phyloP scores from a whole-genome alignment of 352 stramenopile species.

The Phytophthora parvispora region DNA sequence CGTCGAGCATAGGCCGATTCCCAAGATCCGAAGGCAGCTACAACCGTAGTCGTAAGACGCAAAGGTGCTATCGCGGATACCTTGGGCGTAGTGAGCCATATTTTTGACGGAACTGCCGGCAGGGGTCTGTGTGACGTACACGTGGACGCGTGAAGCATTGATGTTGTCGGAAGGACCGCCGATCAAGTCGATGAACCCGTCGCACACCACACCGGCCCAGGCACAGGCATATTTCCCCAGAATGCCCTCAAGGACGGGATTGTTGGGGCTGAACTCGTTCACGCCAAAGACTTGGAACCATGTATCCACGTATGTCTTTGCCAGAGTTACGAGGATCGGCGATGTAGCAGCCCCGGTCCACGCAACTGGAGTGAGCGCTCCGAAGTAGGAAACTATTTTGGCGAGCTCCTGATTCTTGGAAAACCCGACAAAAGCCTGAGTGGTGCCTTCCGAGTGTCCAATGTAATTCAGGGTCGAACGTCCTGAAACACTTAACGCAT shows the following conservation, averaged over 20 bases:
- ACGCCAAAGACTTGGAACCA: constrained; percentile 55
- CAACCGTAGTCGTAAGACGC: constrained; percentile 72
- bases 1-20: constrained; percentile 47
- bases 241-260: constrained; percentile 55
- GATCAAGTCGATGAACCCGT: constrained; percentile 63
- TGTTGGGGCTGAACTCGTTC: constrained; percentile 54
- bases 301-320: constrained; percentile 53
- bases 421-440: constrained; percentile 72
- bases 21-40: constrained; percentile 42
- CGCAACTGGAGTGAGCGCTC: constrained; percentile 60
- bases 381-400: constrained; percentile 73
- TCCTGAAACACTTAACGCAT: constrained; percentile 48
- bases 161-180: constrained; percentile 62
- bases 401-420: constrained; percentile 62
- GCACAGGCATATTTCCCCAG: constrained; percentile 65
- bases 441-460: constrained; percentile 71
- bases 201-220: constrained; percentile 53
- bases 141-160: constrained; percentile 63
- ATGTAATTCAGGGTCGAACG: constrained; percentile 64
- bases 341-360: constrained; percentile 54
- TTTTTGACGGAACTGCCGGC: constrained; percentile 74
- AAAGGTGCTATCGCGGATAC: constrained; percentile 68
- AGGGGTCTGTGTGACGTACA: constrained; percentile 73
- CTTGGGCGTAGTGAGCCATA: constrained; percentile 69
- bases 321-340: constrained; percentile 52